Evolutionary conservation across 2,329 filamentous ascomycete species (phyloP), one percentile per base, ranked within the genome.

Genomic region (Fusarium hainanense): DNA sequence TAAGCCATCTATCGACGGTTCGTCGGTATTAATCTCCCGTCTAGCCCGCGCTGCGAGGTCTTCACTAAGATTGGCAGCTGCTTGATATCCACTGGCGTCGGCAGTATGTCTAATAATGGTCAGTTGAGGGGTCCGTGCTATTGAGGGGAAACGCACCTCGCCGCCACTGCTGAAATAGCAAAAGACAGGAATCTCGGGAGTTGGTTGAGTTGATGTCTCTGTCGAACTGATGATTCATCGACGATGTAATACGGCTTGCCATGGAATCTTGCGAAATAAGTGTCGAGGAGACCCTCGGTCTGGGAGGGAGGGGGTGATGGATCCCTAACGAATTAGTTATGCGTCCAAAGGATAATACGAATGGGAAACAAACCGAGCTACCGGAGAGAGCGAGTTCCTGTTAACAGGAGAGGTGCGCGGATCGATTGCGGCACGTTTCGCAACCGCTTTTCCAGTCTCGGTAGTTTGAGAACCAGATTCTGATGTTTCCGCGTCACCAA

Each of bases 191-290:
- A 87, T 25, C 75, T 72, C 5, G 88, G 86, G 6, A 95, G 80
- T 73, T 92, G 90, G 50, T 89, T 89, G 12, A 89, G 80, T 71
- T 92, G 90, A 67, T 93, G 81, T 25, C 90, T 85, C 79, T 94
- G 92, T 58, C 93, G 86, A 12, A 92, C 90, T 0, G 87, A 88
- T 1, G 89, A 84, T 79, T 97, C 93, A 75, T 97, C 93, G 6
- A 97, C 83, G 54, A 97, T 90, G 75, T 92, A 89, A 71, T 92
- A 96, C 3, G 93, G 92, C 75, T 94, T 95, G 52, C 90, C 91
- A 77, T 97, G 93, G 41, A 94, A 88, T 52, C 92, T 88, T 23
- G 85, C 82, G 77, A 97, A 97, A 78, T 94, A 97, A 8, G 90
- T 91, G 74, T 97, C 91, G 30, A 97, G 82, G 28, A 94, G 82